Base-by-base conservation (phyloP, 805 yeast genomes). In the Teunomyces cretensis region DNA sequence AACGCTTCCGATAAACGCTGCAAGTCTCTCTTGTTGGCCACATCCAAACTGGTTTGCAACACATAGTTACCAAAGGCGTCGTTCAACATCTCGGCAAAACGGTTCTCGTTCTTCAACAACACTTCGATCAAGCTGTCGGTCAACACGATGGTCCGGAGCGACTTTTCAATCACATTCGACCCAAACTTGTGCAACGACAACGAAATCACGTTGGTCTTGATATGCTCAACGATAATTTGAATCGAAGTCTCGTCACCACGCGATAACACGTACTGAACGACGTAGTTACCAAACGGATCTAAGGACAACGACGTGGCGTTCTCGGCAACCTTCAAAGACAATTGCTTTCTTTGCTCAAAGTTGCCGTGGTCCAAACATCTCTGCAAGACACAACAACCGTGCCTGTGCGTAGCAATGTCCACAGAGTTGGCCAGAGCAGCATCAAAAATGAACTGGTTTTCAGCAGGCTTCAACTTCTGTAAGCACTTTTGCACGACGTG, bases 281-380 rank as follows among this genome's bases (percentile, higher is more conserved):
- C 98, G 65, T 94, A 94, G 65, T 94, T 94, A 30, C 99, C 99
- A 69, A 87, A 94, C 11, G 97, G 97, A 66, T 94, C 97, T 46
- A 87, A 75, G 13, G 95, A 83, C 43, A 94, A 75, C 30, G 74
- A 75, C 39, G 83, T 76, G 31, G 95, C 82, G 57, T 83, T 75
- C 42, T 74, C 75, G 15, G 94, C 86, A 37, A 92, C 84, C 50
- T 79, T 79, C 22, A 74, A 61, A 17, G 89, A 83, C 44, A 94
- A 74, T 48, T 78, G 81, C 51, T 74, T 73, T 45, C 89, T 78
- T 65, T 94, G 97, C 32, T 67, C 74, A 3, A 68, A 67, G 16
- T 83, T 78, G 3, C 98, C 97, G 64, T 86, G 88, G 65, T 94
- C 98, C 55, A 94, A 77, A 65, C 98, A 91, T 56, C 98, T 79